Evolutionary conservation across 208 protist genomes (phyloP), one percentile per base, ranked within the genome.

Genomic region (Leishmania gerbilli): DNA sequence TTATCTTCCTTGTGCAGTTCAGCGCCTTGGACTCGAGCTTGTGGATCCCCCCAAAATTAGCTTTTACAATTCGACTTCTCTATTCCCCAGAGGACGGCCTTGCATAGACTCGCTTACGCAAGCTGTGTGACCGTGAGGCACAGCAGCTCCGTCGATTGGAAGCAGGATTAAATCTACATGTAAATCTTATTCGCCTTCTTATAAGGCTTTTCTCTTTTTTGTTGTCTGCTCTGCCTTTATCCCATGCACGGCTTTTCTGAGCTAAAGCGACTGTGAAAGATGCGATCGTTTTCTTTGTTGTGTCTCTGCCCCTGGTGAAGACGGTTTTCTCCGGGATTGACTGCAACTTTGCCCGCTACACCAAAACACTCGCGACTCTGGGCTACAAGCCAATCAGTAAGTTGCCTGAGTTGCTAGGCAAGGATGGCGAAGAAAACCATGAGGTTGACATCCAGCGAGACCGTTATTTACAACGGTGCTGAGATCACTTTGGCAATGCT

Each of bases 331-430:
- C 79, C 40, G 84, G 88, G 49, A 89, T 91, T 47, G 86, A 88
- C 42, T 82, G 86, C 11, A 90, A 79, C 19, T 53, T 90, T 55
- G 83, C 47, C 15, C 60, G 88, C 74, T 91, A 89, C 71, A 79
- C 76, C 40, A 81, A 88, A 51, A 83, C 67, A 34, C 60, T 91
- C 24, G 37, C 60, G 19, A 47, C 7, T 3, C 60, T 78, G 1
- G 79, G 81, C 2, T 88, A 88, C 6, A 55, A 74, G 15, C 31
- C 6, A 74, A 11, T 79, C 24, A 68, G 76, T 17, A 64, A 55
- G 15, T 53, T 6, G 7, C 49, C 51, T 45, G 11, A 3, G 2
- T 34, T 34, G 27, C 64, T 42, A 47, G 21, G 42, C n/a, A 11
- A 69, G 34, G 74, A 80, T 69, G 74, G 71, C 65, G 42, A 69